Percentiles rank a stretch among this genome's conserved stretches.
phyloP scores from a whole-genome alignment of 2,329 filamentous ascomycete genomes.

The Talaromyces piceae region DNA sequence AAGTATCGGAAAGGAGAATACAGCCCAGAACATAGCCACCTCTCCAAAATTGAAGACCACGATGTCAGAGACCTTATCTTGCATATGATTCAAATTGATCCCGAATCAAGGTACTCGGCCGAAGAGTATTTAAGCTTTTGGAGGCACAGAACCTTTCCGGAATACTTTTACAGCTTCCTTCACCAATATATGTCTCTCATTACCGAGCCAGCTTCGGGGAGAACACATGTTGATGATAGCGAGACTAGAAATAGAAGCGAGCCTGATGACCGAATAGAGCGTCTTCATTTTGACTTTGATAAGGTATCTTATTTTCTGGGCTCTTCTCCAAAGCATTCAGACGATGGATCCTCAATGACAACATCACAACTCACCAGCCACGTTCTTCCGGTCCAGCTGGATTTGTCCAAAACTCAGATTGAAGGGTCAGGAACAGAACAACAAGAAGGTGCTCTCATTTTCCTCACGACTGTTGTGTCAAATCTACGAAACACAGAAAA shows the following conservation, averaged over 20 bases:
- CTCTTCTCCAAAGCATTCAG: conserved; percentile 51
- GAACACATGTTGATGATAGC: conserved; percentile 57
- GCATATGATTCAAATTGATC: conserved; percentile 94
- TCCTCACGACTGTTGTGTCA: conserved; percentile 80
- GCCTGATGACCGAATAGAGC: conserved; percentile 87
- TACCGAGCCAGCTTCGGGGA: conserved; percentile 79
- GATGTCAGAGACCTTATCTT: conserved; percentile 82
- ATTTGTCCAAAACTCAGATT: conserved; percentile 78
- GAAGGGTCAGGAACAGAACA: conserved; percentile 54
- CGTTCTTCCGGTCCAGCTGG: conserved; percentile 66
- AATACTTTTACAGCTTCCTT: conserved; percentile 95
- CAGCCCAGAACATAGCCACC: conserved; percentile 70
- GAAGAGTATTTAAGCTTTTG: conserved; percentile 92
- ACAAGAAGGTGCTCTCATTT: conserved; percentile 82
- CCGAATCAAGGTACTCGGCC: conserved; percentile 83
- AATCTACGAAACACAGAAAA: conserved; percentile 84
- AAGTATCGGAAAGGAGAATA: conserved; percentile 91
- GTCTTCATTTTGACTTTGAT: conserved; percentile 90
- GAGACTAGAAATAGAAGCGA: conserved; percentile 68
- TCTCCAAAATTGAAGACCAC: conserved; percentile 79
- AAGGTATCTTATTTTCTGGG: conserved; percentile 95
- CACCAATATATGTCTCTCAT: conserved; percentile 97
- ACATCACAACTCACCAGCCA: conserved; percentile 28
- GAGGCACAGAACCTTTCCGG: conserved; percentile 84
- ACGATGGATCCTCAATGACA: conserved; percentile 23